Percentiles rank a stretch among this genome's conserved stretches.
Conservation (phyloP, 169 alveolate species). For the Plasmodium malariae region DNA sequence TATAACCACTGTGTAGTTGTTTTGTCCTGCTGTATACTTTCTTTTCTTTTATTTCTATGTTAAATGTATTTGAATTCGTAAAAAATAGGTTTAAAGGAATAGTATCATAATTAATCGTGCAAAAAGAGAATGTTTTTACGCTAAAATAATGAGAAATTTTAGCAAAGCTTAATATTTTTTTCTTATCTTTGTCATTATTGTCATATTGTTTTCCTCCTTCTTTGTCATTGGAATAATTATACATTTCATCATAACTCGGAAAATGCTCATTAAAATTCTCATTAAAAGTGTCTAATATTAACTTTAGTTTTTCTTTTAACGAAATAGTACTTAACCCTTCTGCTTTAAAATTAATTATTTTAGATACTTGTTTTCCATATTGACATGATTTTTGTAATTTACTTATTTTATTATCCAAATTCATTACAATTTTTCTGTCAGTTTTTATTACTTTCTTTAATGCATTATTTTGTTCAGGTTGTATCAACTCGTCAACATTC, state of each 20-base stretch:
- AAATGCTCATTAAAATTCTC: neutral
- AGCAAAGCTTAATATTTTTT: neutral
- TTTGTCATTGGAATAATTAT: neutral
- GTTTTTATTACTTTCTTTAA: constrained; percentile 50
- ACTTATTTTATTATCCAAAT: constrained; percentile 42
- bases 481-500: constrained; percentile 25
- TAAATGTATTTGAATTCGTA: neutral
- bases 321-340: constrained; percentile 61
- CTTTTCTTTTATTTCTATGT: constrained; percentile 24
- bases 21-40: constrained; percentile 19
- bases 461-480: constrained; percentile 59
- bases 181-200: neutral
- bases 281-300: constrained; percentile 20
- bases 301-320: constrained; percentile 25
- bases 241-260: neutral
- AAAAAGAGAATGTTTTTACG: constrained; percentile 18
- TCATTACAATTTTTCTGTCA: constrained; percentile 18
- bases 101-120: constrained; percentile 43
- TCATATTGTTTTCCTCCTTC: neutral
- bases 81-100: constrained; percentile 45
- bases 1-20: constrained; percentile 11
- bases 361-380: constrained; percentile 59
- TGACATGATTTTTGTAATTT: constrained; percentile 54
- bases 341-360: constrained; percentile 54
- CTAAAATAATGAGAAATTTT: constrained; percentile 45